phyloP scores from a whole-genome alignment of 495 filamentous ascomycete genomes.

The Sphaerosporella brunnea region DNA sequence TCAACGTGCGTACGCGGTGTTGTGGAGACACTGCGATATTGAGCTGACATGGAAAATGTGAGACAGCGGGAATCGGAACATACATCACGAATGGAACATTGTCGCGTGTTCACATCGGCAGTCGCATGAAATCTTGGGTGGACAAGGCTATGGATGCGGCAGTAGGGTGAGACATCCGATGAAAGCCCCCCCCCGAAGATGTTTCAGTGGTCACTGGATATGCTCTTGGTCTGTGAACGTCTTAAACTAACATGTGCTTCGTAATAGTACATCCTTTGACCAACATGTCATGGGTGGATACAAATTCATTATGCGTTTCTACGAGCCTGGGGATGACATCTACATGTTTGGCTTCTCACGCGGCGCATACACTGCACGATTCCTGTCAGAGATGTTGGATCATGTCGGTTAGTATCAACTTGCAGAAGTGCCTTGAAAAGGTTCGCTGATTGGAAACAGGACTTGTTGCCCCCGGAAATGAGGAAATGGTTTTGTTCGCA shows the following conservation, averaged over 20 bases:
- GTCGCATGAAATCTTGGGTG: constrained; percentile 56
- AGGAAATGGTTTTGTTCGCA: constrained; percentile 45
- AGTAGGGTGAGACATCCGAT: constrained; percentile 44
- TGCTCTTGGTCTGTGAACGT: too few species aligned
- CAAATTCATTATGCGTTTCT: constrained; percentile 78
- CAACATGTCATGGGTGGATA: constrained; percentile 74
- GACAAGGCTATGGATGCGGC: constrained; percentile 72
- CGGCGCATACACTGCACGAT: constrained; percentile 73
- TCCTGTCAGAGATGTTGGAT: constrained; percentile 74
- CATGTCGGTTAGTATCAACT: constrained; percentile 63
- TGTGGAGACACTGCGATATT: too few species aligned
- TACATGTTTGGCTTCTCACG: constrained; percentile 72
- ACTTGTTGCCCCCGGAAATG: constrained; percentile 61
- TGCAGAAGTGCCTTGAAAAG: too few species aligned
- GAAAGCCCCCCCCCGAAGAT: too few species aligned
- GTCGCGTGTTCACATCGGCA: constrained; percentile 44
- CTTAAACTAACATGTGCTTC: constrained; percentile 1
- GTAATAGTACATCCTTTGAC: constrained; percentile 48
- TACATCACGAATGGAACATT: constrained; percentile 54
- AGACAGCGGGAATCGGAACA: constrained; percentile 62
- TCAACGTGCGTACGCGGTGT: constrained; percentile 43
- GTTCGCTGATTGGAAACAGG: too few species aligned
- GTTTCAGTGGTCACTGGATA: too few species aligned
- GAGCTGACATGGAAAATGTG: too few species aligned
- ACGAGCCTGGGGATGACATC: constrained; percentile 61